Percentiles rank a stretch among this genome's conserved stretches.
Evolutionary conservation across 2,329 filamentous ascomycete genomes (phyloP).

Genomic region (Trichophyton benhamiae): DNA sequence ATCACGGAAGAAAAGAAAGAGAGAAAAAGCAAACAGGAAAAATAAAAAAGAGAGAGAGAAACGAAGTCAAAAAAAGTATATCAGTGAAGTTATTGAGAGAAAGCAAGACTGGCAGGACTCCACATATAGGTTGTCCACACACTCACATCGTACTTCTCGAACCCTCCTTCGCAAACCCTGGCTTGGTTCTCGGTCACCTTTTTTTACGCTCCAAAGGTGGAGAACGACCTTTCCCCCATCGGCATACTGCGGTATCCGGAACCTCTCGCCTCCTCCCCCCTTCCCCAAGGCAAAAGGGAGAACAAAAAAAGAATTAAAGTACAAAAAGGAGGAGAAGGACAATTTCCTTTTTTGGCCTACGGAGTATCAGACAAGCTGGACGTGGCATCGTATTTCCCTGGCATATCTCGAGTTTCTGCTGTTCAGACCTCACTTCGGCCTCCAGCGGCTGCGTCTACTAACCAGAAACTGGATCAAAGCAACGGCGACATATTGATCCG

Average conservation of each 20-base stretch:
- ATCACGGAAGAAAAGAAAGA: not conserved
- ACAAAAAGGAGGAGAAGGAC: not conserved
- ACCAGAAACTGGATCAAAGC: not conserved
- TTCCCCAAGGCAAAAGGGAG: not conserved
- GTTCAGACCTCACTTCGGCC: not conserved
- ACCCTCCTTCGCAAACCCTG: slow-evolving; percentile 1
- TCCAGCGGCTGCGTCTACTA: not conserved
- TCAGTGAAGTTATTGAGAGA: slow-evolving; percentile 4
- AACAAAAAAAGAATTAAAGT: not conserved
- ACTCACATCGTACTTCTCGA: not conserved
- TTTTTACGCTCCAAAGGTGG: slow-evolving; percentile 4
- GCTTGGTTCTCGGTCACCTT: not conserved
- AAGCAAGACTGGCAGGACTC: slow-evolving; percentile 1
- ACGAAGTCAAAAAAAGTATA: not conserved
- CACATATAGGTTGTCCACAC: slow-evolving; percentile 1
- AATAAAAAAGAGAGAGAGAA: not conserved
- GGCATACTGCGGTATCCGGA: slow-evolving; percentile 4
- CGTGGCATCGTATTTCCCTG: not conserved
- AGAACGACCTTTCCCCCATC: not conserved
- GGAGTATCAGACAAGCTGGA: not conserved
- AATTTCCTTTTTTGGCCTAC: not conserved
- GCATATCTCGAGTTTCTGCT: not conserved
- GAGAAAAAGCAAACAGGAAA: not conserved
- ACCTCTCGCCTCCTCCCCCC: not conserved
- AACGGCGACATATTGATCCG: not conserved